Evolutionary conservation across 164 flowering plant genomes (phyloP).

Genomic region (Kingdonia uniflora): DNA sequence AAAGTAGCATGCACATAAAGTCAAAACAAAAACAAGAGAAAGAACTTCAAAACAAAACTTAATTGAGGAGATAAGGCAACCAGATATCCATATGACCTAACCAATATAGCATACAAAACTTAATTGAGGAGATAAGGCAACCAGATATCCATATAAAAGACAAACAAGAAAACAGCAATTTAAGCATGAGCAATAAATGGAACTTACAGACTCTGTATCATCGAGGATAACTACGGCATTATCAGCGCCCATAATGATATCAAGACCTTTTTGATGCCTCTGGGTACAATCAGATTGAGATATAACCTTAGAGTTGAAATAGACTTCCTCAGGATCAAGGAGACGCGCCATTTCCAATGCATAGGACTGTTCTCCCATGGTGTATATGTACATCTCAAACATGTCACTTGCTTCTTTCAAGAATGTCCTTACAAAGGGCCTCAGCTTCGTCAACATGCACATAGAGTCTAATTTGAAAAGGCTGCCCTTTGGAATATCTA

Average conservation of each 20-base stretch:
- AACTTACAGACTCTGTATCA: conserved; percentile 1
- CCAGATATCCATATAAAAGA: background rate
- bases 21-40: background rate
- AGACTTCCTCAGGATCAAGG: background rate
- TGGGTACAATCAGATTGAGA: background rate
- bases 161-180: background rate
- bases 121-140: background rate
- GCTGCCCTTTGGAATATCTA: background rate
- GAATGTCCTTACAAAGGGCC: background rate
- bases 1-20: too few relatives aligned
- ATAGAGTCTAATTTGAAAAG: background rate
- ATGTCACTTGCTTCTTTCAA: conserved; percentile 2
- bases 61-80: too few relatives aligned
- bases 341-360: background rate
- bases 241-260: background rate
- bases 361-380: background rate
- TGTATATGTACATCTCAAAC: too few relatives aligned
- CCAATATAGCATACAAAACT: background rate
- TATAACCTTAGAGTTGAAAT: background rate
- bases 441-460: background rate
- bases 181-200: background rate
- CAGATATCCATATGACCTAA: background rate
- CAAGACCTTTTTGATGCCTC: background rate
- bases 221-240: too few relatives aligned
- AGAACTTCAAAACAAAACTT: too few relatives aligned